Base-by-base conservation (phyloP, 2,329 filamentous ascomycete genomes). In the Paecilomyces variotii region DNA sequence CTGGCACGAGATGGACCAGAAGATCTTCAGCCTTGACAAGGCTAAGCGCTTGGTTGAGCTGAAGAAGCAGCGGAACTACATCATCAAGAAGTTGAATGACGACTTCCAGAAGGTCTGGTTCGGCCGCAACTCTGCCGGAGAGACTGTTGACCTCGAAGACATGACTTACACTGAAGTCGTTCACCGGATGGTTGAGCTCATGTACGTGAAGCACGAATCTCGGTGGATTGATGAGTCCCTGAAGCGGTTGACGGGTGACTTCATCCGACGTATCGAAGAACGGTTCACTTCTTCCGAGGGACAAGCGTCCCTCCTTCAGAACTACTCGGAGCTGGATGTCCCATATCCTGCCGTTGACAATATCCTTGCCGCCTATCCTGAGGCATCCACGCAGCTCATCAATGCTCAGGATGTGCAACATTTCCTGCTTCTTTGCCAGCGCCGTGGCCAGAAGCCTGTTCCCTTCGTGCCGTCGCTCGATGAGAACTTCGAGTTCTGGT, bases 51-150 rank as follows among this genome's bases (percentile, higher is more conserved):
- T 96, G 25, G 83, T 88, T 1, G 91, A 94, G 77, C 82, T 97
- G 50, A 90, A 91, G 80, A 95, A 94, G 79, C 87, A 89, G 71
- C 87, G 90, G 56, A 87, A 90, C 54, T 88, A 96, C 78, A 96
- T 96, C 74, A 96, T 97, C 78, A 88, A 92, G 81, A 94, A 93
- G 75, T 85, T 97, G 67, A 97, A 97, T 70, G 91, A 92, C 63
- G 91, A 97, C 74, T 97, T 92, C 81, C 91, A 96, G 67, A 96
- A 96, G 79, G 90, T 95, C 10, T 97, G 92, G 92, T 97, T 97
- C 69, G 92, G 91, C 57, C 86, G 87, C 65, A 94, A 96, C 79
- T 85, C 87, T 70, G 83, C 83, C 55, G 90, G 91, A 57, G 81
- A 92, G 72, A 85, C 90, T 7, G 89, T 92, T 26, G 92, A 97